These are phyloP conservation scores for Telfairia occidentalis DNA, from an alignment of 331 rosid species.

Conservation along the genomic window DNA sequence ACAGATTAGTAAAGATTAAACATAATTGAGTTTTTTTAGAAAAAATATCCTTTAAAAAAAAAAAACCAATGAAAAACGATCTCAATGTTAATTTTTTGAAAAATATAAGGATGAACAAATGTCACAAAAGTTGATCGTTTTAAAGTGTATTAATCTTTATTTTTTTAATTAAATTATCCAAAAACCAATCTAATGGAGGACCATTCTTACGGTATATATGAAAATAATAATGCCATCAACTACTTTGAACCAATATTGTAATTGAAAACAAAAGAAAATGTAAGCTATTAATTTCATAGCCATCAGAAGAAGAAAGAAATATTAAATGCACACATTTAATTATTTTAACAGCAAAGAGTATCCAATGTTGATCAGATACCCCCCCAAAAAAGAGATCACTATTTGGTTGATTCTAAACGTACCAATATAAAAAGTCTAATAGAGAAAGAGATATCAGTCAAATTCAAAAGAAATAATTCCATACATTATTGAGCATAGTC, in stretches of 20 bases:
- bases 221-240: background rate
- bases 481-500: constrained; percentile 1
- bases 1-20: too few relatives aligned
- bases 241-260: background rate
- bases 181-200: background rate
- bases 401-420: background rate
- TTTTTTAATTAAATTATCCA: background rate
- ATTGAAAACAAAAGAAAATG: background rate
- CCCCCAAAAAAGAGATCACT: background rate
- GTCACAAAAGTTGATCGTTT: too few relatives aligned
- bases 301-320: background rate
- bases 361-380: background rate
- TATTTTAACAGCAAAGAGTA: background rate
- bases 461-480: background rate
- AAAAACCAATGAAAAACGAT: too few relatives aligned
- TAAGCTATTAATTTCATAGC: background rate
- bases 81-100: background rate
- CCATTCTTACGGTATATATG: background rate
- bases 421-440: background rate
- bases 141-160: too few relatives aligned
- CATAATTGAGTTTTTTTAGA: too few relatives aligned
- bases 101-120: too few relatives aligned
- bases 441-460: background rate
- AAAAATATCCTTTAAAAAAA: too few relatives aligned
- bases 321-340: constrained; percentile 6